phyloP scores from a whole-genome alignment of 176 grass and related monocot genomes.

The Carex cristatella region DNA sequence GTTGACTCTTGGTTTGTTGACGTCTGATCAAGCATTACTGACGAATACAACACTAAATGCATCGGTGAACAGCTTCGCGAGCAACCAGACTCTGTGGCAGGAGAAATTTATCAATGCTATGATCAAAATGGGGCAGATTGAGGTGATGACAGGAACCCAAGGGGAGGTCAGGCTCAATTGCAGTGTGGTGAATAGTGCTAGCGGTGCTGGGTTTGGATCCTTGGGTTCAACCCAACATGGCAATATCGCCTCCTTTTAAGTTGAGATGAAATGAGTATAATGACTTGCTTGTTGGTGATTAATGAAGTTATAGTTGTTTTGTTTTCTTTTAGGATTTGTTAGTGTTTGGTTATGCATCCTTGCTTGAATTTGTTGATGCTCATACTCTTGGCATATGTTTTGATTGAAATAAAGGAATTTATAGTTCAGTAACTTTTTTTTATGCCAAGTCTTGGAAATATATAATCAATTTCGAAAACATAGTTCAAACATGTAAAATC shows the following conservation, averaged over 20 bases:
- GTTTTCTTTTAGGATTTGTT: not conserved
- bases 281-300: not conserved
- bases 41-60: constrained; percentile 45
- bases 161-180: constrained; percentile 68
- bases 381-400: too few species aligned
- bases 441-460: too few species aligned
- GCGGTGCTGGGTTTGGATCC: not conserved
- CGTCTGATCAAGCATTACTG: constrained; percentile 51
- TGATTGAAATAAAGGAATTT: too few species aligned
- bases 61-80: constrained; percentile 43
- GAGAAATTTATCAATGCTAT: constrained; percentile 54
- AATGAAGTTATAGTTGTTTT: not conserved
- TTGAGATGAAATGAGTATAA: not conserved
- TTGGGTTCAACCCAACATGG: not conserved
- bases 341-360: too few species aligned
- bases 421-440: too few species aligned
- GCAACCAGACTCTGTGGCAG: constrained; percentile 44
- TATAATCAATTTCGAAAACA: too few species aligned
- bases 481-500: too few species aligned
- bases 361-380: too few species aligned
- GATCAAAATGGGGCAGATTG: constrained; percentile 66
- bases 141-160: constrained; percentile 56
- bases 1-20: constrained; percentile 52
- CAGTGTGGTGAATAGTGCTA: constrained; percentile 52
- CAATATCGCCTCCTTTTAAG: constrained; percentile 5